phyloP scores from a whole-genome alignment of 768 basidiomycete genomes.

The Mycena polygramma region DNA sequence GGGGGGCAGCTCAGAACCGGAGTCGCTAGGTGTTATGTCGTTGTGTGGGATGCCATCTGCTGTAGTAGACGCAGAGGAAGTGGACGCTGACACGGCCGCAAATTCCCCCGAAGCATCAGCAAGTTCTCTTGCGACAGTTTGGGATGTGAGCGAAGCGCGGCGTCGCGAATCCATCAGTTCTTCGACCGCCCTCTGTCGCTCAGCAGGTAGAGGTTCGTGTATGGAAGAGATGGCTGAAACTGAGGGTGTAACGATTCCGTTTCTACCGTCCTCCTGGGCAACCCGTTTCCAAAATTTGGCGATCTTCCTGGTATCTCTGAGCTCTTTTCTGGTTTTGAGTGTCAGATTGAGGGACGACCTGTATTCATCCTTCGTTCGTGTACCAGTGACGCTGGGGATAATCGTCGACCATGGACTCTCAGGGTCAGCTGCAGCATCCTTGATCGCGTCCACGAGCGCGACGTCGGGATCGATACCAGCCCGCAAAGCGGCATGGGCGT shows the following conservation, averaged over 20 bases:
- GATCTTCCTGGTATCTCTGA: constrained; percentile 57
- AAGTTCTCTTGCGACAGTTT: constrained; percentile 19
- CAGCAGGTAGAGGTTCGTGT: constrained; percentile 47
- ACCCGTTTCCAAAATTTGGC: constrained; percentile 62
- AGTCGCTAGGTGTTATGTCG: constrained; percentile 24
- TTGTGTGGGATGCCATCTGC: background rate
- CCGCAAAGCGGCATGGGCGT: constrained; percentile 46
- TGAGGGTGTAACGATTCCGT: constrained; percentile 53
- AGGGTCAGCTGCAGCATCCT: constrained; percentile 54
- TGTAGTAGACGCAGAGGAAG: constrained; percentile 8
- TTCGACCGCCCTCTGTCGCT: constrained; percentile 57
- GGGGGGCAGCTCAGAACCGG: constrained; percentile 18
- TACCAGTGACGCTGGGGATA: constrained; percentile 44
- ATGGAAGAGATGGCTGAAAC: constrained; percentile 55
- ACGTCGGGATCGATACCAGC: constrained; percentile 54
- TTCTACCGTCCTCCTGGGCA: constrained; percentile 49
- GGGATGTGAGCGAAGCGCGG: constrained; percentile 41
- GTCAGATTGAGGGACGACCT: constrained; percentile 60
- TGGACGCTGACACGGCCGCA: constrained; percentile 1
- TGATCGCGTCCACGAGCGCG: constrained; percentile 59
- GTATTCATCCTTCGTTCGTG: constrained; percentile 58
- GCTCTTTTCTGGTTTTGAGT: constrained; percentile 58
- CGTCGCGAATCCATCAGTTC: constrained; percentile 47
- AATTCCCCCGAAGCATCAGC: too few relatives aligned
- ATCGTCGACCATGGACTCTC: constrained; percentile 59